Conservation (phyloP, 2,329 filamentous ascomycete species). For the Dendrostoma leiphaemia region DNA sequence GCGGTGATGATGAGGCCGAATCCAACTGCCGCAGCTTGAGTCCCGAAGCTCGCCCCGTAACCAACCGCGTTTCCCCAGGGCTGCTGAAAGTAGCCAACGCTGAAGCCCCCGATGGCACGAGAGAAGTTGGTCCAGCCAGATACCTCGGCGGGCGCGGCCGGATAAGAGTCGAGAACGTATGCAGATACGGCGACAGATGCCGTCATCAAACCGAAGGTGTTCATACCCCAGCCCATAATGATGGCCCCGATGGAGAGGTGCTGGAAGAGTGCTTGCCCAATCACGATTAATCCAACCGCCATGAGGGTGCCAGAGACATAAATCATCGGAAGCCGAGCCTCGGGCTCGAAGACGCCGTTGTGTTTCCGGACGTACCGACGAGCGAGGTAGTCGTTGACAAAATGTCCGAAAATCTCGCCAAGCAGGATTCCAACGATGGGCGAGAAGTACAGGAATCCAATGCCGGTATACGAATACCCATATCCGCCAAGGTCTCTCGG, state of each 20-base stretch:
- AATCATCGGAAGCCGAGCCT: conserved; percentile 39
- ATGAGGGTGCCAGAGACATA: conserved; percentile 41
- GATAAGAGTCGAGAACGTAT: conserved; percentile 49
- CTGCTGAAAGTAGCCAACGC: conserved; percentile 46
- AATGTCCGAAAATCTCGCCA: conserved; percentile 44
- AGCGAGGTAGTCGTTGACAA: conserved; percentile 42
- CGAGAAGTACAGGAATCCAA: conserved; percentile 46
- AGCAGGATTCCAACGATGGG: conserved; percentile 43
- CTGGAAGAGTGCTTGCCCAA: conserved; percentile 40
- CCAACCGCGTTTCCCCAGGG: conserved; percentile 33
- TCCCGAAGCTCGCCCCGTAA: conserved; percentile 1
- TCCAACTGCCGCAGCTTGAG: conserved; percentile 4
- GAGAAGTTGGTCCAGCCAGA: conserved; percentile 40
- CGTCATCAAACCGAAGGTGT: conserved; percentile 44
- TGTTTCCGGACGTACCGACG: conserved; percentile 26
- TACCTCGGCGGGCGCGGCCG: conserved; percentile 45
- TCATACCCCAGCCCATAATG: conserved; percentile 42
- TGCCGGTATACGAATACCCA: conserved; percentile 33
- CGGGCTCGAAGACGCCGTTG: conserved; percentile 39
- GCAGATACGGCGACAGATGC: conserved; percentile 45
- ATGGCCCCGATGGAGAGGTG: conserved; percentile 42
- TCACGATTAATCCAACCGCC: conserved; percentile 37
- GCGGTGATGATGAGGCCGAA: not conserved
- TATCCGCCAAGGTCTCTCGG: conserved; percentile 37
- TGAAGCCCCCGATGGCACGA: conserved; percentile 43